A percentile compares a stretch with the other conserved stretches of the same genome.
Conservation (phyloP, 257 asterid species). For the Eustoma russellianum region DNA sequence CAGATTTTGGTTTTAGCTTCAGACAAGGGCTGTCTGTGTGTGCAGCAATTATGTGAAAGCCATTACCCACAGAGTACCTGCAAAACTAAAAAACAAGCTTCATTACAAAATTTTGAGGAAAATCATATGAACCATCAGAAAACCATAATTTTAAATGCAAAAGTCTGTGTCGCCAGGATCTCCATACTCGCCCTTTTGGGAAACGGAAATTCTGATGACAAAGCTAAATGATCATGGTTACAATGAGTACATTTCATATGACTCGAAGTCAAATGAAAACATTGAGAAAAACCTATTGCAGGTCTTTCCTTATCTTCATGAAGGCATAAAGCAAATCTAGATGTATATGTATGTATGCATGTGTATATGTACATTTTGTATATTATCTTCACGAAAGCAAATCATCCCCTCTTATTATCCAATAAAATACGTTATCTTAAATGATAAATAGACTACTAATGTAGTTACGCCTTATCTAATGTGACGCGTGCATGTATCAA, state of each 20-base stretch:
- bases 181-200: no score
- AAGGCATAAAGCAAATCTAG: no score
- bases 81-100: slow-evolving; percentile 22
- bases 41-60: slow-evolving; percentile 94
- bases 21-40: slow-evolving; percentile 99
- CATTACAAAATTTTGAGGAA: slow-evolving; percentile 15
- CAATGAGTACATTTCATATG: background rate
- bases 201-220: background rate
- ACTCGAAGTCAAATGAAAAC: background rate
- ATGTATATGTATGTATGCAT: no score
- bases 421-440: background rate
- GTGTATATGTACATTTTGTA: background rate
- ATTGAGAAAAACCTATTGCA: background rate
- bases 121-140: background rate
- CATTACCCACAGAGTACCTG: slow-evolving; percentile 85
- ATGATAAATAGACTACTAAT: background rate
- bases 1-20: slow-evolving; percentile 90
- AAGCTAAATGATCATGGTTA: background rate
- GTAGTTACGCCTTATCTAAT: background rate
- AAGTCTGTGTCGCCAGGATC: no score
- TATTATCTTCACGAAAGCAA: background rate
- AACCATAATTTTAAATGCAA: background rate
- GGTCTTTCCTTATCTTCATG: no score
- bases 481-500: no score
- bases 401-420: background rate